Percentiles rank a stretch among this genome's conserved stretches.
These are phyloP conservation scores for Neurospora crassa DNA, from an alignment of 2,329 filamentous ascomycete species.

Conservation along the genomic window DNA sequence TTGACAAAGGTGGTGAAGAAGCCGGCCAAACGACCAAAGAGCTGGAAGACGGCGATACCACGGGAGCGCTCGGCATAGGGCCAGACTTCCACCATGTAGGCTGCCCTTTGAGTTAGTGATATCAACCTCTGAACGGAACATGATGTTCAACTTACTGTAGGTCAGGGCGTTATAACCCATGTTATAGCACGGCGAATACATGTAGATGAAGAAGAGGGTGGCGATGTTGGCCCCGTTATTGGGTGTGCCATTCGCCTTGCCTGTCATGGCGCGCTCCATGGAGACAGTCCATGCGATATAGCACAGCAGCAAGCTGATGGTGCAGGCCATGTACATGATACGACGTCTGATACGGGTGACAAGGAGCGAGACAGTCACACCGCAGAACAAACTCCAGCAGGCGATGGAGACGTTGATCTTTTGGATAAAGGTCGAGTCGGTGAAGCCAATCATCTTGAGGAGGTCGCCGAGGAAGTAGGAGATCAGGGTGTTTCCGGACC, in stretches of 20 bases:
- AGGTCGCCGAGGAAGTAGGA: constrained; percentile 36
- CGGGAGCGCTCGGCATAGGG: constrained; percentile 15
- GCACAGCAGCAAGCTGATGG: constrained; percentile 35
- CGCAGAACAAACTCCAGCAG: constrained; percentile 33
- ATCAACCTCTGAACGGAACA: background rate
- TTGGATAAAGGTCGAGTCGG: constrained; percentile 26
- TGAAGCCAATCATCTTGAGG: constrained; percentile 33
- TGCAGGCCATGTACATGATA: constrained; percentile 41
- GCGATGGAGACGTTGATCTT: constrained; percentile 35
- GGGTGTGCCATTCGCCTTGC: constrained; percentile 6
- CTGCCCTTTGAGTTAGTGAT: background rate
- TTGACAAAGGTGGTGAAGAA: constrained; percentile 20
- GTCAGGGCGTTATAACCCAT: constrained; percentile 55
- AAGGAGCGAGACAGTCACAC: constrained; percentile 30
- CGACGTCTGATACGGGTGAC: constrained; percentile 34
- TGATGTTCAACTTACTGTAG: constrained; percentile 35
- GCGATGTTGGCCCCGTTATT: constrained; percentile 27
- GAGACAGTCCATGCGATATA: constrained; percentile 27
- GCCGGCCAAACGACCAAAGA: constrained; percentile 15
- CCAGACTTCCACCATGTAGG: constrained; percentile 20
- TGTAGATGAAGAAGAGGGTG: constrained; percentile 47
- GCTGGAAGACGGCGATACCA: constrained; percentile 17
- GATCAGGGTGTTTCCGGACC: constrained; percentile 38
- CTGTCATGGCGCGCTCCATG: constrained; percentile 13
- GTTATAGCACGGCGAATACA: constrained; percentile 50